These are phyloP conservation scores for Curvularia sp. DNA, from an alignment of 2,329 filamentous ascomycete species.

Conservation along the genomic window DNA sequence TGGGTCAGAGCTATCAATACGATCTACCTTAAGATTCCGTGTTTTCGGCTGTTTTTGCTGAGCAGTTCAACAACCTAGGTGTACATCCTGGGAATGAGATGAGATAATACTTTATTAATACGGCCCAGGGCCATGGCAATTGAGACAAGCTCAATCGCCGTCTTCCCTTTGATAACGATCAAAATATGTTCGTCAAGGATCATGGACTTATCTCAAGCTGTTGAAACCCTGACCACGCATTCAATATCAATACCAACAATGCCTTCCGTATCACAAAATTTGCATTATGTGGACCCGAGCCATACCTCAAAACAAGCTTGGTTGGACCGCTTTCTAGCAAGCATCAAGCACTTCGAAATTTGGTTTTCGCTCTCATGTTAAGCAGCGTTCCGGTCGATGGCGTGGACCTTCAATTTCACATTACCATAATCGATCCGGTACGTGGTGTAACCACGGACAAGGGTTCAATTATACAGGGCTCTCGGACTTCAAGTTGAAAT, in stretches of 20 bases:
- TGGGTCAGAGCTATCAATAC: constrained; percentile 11
- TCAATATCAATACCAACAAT: constrained; percentile 15
- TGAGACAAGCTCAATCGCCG: constrained; percentile 9
- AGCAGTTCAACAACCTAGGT: constrained; percentile 3
- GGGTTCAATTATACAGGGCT: constrained; percentile 10
- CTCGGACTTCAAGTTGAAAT: constrained; percentile 17
- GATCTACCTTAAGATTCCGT: constrained; percentile 11
- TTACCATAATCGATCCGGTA: constrained; percentile 12
- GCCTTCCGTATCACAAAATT: constrained; percentile 11
- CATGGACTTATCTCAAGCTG: constrained; percentile 19
- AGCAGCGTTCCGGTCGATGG: constrained; percentile 17
- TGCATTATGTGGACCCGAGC: constrained; percentile 1
- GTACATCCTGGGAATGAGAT: constrained; percentile 14
- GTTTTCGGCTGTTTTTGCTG: constrained; percentile 11
- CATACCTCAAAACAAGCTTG: constrained; percentile 10
- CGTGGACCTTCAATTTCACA: constrained; percentile 19
- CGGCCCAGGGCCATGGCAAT: constrained; percentile 9
- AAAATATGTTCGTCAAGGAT: constrained; percentile 4
- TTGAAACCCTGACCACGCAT: constrained; percentile 13
- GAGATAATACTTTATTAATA: constrained; percentile 13
- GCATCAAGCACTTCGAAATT: constrained; percentile 6
- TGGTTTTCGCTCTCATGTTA: constrained; percentile 11
- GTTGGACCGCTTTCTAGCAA: constrained; percentile 8
- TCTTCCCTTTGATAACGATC: neutral
- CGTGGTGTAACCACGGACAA: constrained; percentile 14